These are phyloP conservation scores for Cicer judaicum DNA, from an alignment of 306 rosid species.

Conservation along the genomic window DNA sequence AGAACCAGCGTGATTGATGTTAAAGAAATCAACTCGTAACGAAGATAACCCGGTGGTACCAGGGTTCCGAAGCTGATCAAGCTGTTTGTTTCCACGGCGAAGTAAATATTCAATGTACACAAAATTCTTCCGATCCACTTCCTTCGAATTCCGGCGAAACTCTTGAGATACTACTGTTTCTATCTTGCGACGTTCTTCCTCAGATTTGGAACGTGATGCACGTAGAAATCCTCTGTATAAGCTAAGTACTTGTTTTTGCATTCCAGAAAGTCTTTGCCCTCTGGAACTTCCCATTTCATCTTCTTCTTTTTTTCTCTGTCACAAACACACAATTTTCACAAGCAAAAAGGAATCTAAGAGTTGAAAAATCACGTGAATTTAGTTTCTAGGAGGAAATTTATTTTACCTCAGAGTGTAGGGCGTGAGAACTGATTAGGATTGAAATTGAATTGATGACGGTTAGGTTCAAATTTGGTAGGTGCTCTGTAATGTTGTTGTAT, in stretches of 20 bases:
- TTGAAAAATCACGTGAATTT: background rate
- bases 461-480: background rate
- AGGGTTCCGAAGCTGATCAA: conserved; percentile 77
- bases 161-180: conserved; percentile 68
- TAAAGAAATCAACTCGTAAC: conserved; percentile 46
- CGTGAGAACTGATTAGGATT: background rate
- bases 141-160: conserved; percentile 65
- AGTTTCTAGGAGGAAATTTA: background rate
- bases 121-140: conserved; percentile 75
- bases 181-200: conserved; percentile 62
- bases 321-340: too few relatives aligned
- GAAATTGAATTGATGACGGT: background rate
- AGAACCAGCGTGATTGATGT: conserved; percentile 23
- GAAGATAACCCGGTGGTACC: conserved; percentile 67
- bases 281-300: conserved; percentile 57
- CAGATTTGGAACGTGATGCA: conserved; percentile 69
- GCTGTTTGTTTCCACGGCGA: conserved; percentile 78
- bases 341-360: background rate
- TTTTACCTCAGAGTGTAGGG: background rate
- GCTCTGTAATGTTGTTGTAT: too few relatives aligned
- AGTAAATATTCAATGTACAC: conserved; percentile 83
- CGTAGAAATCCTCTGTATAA: conserved; percentile 81
- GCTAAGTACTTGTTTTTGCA: conserved; percentile 88
- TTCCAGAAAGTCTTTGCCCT: conserved; percentile 73
- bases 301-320: background rate